These are phyloP conservation scores for Handroanthus guayacan DNA, from an alignment of 257 asterid genomes.

Conservation along the genomic window DNA sequence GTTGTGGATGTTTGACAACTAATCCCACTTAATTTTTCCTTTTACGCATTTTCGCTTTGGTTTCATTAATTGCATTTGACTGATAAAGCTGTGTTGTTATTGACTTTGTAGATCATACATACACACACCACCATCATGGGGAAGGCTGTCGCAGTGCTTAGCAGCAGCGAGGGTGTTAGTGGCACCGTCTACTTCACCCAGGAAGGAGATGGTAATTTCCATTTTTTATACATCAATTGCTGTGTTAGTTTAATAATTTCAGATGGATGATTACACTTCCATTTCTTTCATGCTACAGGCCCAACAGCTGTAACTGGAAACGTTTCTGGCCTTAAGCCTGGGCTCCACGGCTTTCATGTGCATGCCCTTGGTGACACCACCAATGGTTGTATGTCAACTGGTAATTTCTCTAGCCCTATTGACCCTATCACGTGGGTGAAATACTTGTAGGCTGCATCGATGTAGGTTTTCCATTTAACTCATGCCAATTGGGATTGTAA, in stretches of 20 bases:
- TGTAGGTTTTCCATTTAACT: neutral
- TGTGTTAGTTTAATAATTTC: neutral
- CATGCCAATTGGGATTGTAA: neutral
- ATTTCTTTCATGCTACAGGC: constrained; percentile 42
- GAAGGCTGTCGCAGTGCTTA: constrained; percentile 73
- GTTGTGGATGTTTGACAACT: neutral
- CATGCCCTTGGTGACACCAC: constrained; percentile 86
- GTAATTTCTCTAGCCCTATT: constrained; percentile 37
- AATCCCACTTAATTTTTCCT: neutral
- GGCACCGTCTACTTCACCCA: constrained; percentile 68
- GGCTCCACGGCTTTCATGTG: constrained; percentile 74
- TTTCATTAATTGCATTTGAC: neutral
- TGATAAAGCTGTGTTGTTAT: neutral
- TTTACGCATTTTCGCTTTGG: neutral
- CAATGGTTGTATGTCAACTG: constrained; percentile 77
- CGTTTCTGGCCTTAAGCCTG: constrained; percentile 70
- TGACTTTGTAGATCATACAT: constrained; percentile 54
- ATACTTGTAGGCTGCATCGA: neutral
- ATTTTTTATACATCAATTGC: neutral
- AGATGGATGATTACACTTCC: neutral
- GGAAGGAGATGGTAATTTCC: constrained; percentile 64
- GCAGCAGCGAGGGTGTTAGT: constrained; percentile 68
- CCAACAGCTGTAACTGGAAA: constrained; percentile 65
- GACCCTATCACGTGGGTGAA: neutral
- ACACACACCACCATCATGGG: constrained; percentile 53